phyloP scores from a whole-genome alignment of 2,329 filamentous ascomycete genomes.

The Fonsecaea erecta region DNA sequence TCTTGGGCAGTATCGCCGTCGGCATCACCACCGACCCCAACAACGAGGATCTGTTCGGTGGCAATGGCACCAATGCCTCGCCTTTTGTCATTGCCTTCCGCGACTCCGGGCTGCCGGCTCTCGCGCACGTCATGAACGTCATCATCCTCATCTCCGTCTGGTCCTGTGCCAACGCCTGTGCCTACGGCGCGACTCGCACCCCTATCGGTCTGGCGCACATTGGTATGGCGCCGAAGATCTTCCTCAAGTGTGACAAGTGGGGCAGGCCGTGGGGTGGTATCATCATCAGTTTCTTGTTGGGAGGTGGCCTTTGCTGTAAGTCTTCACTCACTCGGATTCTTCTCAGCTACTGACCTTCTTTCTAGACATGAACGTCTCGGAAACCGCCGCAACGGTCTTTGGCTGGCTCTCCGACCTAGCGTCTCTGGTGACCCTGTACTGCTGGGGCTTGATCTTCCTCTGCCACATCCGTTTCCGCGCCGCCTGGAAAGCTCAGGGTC shows the following conservation, averaged over 20 bases:
- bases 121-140: slow-evolving; percentile 75
- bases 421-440: no score
- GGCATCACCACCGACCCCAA: slow-evolving; percentile 51
- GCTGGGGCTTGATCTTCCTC: no score
- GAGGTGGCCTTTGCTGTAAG: no score
- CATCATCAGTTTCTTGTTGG: no score
- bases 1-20: slow-evolving; percentile 52
- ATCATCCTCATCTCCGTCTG: slow-evolving; percentile 73
- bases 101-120: slow-evolving; percentile 67
- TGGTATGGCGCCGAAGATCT: slow-evolving; percentile 45
- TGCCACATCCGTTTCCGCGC: no score
- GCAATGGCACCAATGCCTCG: slow-evolving; percentile 49
- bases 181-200: slow-evolving; percentile 58
- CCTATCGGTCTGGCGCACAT: slow-evolving; percentile 55
- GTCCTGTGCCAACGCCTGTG: slow-evolving; percentile 69
- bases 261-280: neutral
- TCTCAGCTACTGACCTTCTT: no score
- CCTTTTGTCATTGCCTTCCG: slow-evolving; percentile 71
- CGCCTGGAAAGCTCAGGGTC: no score
- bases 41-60: slow-evolving; percentile 50
- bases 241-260: slow-evolving; percentile 39
- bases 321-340: no score
- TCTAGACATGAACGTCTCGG: no score
- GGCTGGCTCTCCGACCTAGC: no score
- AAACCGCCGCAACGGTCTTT: no score